phyloP scores from a whole-genome alignment of 352 stramenopile species.

The Pythium scleroteichum region DNA sequence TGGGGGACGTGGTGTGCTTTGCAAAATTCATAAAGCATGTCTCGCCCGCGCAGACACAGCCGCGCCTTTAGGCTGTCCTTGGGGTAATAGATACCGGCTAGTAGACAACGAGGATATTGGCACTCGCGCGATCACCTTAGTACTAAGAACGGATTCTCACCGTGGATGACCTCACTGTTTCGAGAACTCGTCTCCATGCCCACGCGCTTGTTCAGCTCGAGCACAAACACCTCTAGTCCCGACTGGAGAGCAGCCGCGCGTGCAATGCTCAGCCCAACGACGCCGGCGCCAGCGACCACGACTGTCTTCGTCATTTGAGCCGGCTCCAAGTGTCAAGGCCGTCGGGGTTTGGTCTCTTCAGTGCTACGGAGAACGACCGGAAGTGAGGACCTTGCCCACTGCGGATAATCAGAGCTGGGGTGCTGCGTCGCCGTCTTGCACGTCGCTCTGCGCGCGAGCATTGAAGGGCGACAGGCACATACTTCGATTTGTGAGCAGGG shows the following conservation, averaged over 20 bases:
- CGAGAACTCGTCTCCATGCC: conserved; percentile 88
- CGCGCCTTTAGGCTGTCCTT: conserved; percentile 85
- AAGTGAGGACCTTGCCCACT: too few relatives aligned
- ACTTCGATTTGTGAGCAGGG: too few relatives aligned
- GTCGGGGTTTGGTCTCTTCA: too few relatives aligned
- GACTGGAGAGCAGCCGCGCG: conserved; percentile 43
- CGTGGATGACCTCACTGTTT: conserved; percentile 97
- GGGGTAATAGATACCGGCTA: conserved; percentile 94
- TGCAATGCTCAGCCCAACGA: conserved; percentile 77
- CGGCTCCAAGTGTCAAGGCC: neutral
- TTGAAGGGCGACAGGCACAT: too few relatives aligned
- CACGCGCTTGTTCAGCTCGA: conserved; percentile 85
- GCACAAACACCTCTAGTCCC: conserved; percentile 78
- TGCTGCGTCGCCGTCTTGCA: too few relatives aligned
- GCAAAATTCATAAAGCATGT: conserved; percentile 93
- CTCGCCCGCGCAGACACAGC: conserved; percentile 89
- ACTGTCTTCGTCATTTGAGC: conserved; percentile 44
- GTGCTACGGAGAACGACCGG: too few relatives aligned
- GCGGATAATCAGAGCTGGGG: too few relatives aligned
- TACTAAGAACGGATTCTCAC: conserved; percentile 30
- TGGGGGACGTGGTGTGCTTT: conserved; percentile 74
- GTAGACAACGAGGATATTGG: too few relatives aligned
- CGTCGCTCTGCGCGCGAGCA: too few relatives aligned
- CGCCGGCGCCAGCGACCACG: conserved; percentile 69
- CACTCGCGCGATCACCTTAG: too few relatives aligned